Evolutionary conservation across 306 rosid genomes (phyloP).

Genomic region (Quillaja saponaria): DNA sequence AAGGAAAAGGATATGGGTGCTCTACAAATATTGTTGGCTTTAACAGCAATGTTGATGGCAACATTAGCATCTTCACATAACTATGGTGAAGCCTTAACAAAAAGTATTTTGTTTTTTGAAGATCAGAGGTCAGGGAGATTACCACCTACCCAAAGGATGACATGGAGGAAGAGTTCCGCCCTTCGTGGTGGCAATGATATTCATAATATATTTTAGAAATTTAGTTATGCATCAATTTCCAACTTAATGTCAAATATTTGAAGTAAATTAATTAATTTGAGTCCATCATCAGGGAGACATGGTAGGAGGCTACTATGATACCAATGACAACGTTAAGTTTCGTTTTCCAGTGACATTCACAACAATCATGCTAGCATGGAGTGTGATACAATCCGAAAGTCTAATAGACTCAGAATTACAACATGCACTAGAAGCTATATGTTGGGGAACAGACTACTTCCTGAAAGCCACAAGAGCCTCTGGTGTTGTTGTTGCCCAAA

Average conservation of each 20-base stretch:
- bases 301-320: conserved; percentile 60
- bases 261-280: no score
- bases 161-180: conserved; percentile 53
- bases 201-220: no score
- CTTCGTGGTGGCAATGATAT: conserved; percentile 45
- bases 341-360: conserved; percentile 60
- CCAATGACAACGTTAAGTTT: conserved; percentile 66
- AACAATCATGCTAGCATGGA: conserved; percentile 54
- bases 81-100: conserved; percentile 50
- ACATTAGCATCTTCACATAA: conserved; percentile 16
- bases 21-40: no score
- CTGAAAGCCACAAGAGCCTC: conserved; percentile 49
- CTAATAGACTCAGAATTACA: conserved; percentile 37
- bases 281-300: conserved; percentile 27
- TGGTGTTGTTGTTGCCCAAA: conserved; percentile 37
- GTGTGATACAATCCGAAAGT: conserved; percentile 50
- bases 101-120: conserved; percentile 59
- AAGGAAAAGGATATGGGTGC: no score
- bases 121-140: conserved; percentile 60
- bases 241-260: no score
- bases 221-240: no score
- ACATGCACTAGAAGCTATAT: conserved; percentile 42
- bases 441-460: conserved; percentile 53
- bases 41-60: no score
- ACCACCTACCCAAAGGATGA: conserved; percentile 50